A percentile compares a stretch with the other conserved stretches of the same genome.
phyloP scores from a whole-genome alignment of 169 alveolate genomes.

The Plasmodium cynomolgi region DNA sequence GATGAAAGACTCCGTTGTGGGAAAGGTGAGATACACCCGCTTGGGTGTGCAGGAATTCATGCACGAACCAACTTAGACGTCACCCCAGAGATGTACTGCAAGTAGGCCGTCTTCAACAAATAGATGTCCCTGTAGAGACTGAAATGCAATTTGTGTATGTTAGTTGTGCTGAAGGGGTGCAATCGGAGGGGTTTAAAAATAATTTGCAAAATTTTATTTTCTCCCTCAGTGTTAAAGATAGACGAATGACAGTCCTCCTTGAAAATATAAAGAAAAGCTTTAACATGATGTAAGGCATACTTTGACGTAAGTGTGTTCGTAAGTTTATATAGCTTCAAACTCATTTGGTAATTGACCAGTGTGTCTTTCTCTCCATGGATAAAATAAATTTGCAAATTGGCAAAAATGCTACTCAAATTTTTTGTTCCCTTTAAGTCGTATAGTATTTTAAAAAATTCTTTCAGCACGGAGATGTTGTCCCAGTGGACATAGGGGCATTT shows the following conservation, averaged over 20 bases:
- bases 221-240: slow-evolving; percentile 46
- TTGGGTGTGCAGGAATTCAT: neutral
- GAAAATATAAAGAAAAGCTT: slow-evolving; percentile 29
- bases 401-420: slow-evolving; percentile 28
- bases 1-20: neutral
- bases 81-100: slow-evolving; percentile 14
- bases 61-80: slow-evolving; percentile 8
- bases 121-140: slow-evolving; percentile 56
- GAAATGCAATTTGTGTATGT: slow-evolving; percentile 51
- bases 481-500: slow-evolving; percentile 71
- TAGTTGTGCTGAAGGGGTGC: slow-evolving; percentile 67
- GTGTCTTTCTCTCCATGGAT: slow-evolving; percentile 72
- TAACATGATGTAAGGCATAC: slow-evolving; percentile 35
- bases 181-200: slow-evolving; percentile 60
- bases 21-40: neutral
- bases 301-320: slow-evolving; percentile 36
- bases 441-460: slow-evolving; percentile 47
- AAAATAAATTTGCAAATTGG: slow-evolving; percentile 52
- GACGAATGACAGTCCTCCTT: slow-evolving; percentile 69
- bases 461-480: slow-evolving; percentile 55
- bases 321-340: slow-evolving; percentile 26
- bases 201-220: slow-evolving; percentile 57
- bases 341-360: slow-evolving; percentile 60
- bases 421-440: slow-evolving; percentile 39
- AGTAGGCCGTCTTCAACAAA: slow-evolving; percentile 41